Evolutionary conservation across 805 yeast genomes (phyloP).

Genomic region (Ogataea naganishii): DNA sequence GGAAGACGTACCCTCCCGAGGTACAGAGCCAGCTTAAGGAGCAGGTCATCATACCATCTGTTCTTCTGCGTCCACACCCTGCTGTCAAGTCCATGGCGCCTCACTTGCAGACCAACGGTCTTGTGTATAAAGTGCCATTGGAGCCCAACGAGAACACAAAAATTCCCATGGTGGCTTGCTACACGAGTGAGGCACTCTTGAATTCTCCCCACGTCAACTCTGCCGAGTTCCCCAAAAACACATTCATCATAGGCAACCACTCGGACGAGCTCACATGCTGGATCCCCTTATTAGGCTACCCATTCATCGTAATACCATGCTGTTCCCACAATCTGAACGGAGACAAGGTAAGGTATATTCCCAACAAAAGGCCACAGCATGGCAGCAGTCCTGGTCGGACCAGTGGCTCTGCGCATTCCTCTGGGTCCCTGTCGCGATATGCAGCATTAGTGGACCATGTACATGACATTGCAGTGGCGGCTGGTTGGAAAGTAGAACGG

Average conservation of each 20-base stretch:
- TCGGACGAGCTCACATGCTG: conserved; percentile 93
- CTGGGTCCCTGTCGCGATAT: conserved; percentile 53
- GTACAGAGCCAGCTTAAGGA: conserved; percentile 55
- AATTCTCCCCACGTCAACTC: conserved; percentile 48
- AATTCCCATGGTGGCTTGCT: conserved; percentile 43
- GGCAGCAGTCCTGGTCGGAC: conserved; percentile 2
- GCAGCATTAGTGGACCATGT: conserved; percentile 84
- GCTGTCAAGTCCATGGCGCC: conserved; percentile 46
- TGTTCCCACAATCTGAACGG: conserved; percentile 88
- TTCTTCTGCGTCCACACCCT: conserved; percentile 64
- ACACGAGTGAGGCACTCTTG: conserved; percentile 44
- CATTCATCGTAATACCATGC: conserved; percentile 90
- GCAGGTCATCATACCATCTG: conserved; percentile 76
- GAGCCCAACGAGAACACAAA: conserved; percentile 11
- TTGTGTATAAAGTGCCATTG: conserved; percentile 46
- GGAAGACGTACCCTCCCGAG: conserved; percentile 66
- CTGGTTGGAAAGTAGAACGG: conserved; percentile 80
- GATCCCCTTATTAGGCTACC: conserved; percentile 83
- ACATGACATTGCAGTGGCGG: conserved; percentile 50
- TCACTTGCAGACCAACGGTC: conserved; percentile 49
- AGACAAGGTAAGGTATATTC: conserved; percentile 55
- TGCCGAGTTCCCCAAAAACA: conserved; percentile 57
- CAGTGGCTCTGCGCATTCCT: conserved; percentile 12
- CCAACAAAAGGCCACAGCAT: conserved; percentile 21
- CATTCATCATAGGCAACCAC: conserved; percentile 89